A percentile compares a stretch with the other conserved stretches of the same genome.
Evolutionary conservation across 176 grass and related monocot species (phyloP).

Genomic region (Pontederia paniculata): DNA sequence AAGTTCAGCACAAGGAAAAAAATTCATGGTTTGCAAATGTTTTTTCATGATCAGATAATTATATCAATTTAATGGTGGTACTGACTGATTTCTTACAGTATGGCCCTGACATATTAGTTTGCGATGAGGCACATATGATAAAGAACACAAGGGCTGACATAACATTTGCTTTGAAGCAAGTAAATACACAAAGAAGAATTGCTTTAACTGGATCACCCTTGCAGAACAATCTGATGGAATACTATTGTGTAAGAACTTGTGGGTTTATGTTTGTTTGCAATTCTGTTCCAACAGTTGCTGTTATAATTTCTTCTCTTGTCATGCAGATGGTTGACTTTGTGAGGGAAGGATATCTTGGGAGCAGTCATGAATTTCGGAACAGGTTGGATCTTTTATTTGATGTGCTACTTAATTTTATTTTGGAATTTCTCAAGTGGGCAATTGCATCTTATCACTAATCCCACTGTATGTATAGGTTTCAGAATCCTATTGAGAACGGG

Average conservation of each 20-base stretch:
- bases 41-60: neutral
- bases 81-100: conserved; percentile 34
- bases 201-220: conserved; percentile 92
- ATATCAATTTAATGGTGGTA: neutral
- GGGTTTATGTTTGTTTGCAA: conserved; percentile 7
- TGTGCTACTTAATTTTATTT: conserved; percentile 1
- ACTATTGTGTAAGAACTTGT: conserved; percentile 73
- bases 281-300: conserved; percentile 5
- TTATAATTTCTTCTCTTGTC: conserved; percentile 30
- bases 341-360: conserved; percentile 95
- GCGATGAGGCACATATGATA: conserved; percentile 99
- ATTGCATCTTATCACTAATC: conserved; percentile 1
- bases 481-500: conserved; percentile 99
- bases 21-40: no score
- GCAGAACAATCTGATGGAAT: conserved; percentile 99
- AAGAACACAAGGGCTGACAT: conserved; percentile 90
- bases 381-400: conserved; percentile 38
- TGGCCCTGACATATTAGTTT: conserved; percentile 95
- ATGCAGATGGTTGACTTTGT: conserved; percentile 99
- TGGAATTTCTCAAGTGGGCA: neutral
- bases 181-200: conserved; percentile 90
- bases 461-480: conserved; percentile 50
- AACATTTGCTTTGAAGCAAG: conserved; percentile 85
- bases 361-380: conserved; percentile 91
- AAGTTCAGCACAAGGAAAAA: no score